Percentiles rank a stretch among this genome's conserved stretches.
These are phyloP conservation scores for Termitomyces sp. DNA, from an alignment of 1,284 basidiomycete species.

Conservation along the genomic window DNA sequence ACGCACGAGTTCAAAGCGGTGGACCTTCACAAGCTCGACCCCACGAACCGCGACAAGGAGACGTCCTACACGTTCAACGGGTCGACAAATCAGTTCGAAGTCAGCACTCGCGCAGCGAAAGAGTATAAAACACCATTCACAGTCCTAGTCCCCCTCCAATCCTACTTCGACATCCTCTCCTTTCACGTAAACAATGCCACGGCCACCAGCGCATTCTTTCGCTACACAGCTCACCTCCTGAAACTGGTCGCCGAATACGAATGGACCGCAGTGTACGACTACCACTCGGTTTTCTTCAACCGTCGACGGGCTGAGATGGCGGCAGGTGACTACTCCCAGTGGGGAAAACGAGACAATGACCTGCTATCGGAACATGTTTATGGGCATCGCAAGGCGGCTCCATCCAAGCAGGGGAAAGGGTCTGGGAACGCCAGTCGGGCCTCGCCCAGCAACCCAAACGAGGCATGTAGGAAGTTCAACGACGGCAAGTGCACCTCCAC, in stretches of 20 bases:
- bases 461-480: not conserved
- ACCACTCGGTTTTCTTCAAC: not conserved
- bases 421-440: not conserved
- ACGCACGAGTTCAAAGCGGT: not conserved
- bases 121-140: not conserved
- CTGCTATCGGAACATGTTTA: not conserved
- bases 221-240: not conserved
- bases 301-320: not conserved
- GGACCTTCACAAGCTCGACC: constrained; percentile 2
- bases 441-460: not conserved
- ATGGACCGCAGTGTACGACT: not conserved
- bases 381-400: not conserved
- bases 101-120: not conserved
- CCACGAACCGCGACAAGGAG: not conserved
- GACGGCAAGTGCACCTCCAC: not conserved
- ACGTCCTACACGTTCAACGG: not conserved
- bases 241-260: not conserved
- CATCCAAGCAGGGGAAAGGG: not conserved
- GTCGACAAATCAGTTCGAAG: constrained; percentile 1
- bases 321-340: not conserved
- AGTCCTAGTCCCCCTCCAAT: not conserved
- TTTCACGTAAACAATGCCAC: not conserved
- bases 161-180: not conserved
- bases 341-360: not conserved
- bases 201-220: not conserved